These are phyloP conservation scores for Marasmius oreades DNA, from an alignment of 1,284 basidiomycete genomes.

Conservation along the genomic window DNA sequence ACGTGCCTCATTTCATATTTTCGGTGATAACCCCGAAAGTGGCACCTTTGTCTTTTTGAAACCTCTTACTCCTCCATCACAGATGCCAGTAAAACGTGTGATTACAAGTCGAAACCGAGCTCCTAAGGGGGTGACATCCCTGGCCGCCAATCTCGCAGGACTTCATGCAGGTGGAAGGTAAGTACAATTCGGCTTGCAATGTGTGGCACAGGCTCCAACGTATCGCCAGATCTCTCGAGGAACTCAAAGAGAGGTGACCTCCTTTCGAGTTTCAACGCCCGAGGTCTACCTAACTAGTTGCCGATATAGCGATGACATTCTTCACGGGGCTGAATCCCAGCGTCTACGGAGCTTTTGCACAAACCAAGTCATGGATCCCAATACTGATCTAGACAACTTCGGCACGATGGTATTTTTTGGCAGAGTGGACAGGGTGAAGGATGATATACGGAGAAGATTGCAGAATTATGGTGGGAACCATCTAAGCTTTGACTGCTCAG, in stretches of 20 bases:
- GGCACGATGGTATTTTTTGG: conserved; percentile 26
- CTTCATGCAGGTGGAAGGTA: neutral
- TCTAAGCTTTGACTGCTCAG: neutral
- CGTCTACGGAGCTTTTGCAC: conserved; percentile 34
- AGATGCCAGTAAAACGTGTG: neutral
- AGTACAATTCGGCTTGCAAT: neutral
- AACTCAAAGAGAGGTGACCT: neutral
- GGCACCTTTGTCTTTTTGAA: no score
- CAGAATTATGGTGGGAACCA: neutral
- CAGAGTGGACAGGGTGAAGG: conserved; percentile 24
- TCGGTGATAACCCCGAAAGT: no score
- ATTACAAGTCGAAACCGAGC: neutral
- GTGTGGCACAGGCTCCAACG: neutral
- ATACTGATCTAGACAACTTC: conserved; percentile 32
- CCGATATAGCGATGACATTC: conserved; percentile 20
- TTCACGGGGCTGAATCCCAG: conserved; percentile 35
- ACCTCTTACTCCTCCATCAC: neutral
- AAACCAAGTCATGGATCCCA: conserved; percentile 29
- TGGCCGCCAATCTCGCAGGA: neutral
- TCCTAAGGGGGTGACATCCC: no score
- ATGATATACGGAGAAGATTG: conserved; percentile 25
- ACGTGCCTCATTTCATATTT: no score
- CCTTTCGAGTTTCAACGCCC: no score
- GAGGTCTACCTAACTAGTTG: neutral
- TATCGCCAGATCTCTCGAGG: neutral